phyloP scores from a whole-genome alignment of 768 basidiomycete species.

The Leccinellum albellum region DNA sequence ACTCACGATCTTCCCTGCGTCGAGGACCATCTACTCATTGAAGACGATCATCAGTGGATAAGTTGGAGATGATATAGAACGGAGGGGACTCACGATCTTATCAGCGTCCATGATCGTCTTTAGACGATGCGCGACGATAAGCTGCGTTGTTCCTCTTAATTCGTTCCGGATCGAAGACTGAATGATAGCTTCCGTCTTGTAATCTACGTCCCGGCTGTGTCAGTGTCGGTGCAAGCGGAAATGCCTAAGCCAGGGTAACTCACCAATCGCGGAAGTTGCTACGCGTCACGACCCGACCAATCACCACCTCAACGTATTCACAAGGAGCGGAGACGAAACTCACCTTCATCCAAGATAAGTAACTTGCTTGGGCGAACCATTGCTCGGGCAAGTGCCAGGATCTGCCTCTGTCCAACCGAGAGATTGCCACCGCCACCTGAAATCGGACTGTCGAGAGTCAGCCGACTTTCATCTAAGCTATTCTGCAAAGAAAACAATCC shows the following conservation, averaged over 20 bases:
- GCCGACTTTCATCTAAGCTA: conserved; percentile 32
- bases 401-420: conserved; percentile 60
- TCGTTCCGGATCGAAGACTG: conserved; percentile 52
- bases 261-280: conserved; percentile 48
- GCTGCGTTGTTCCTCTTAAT: conserved; percentile 44
- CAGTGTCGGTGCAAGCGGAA: not conserved
- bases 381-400: conserved; percentile 57
- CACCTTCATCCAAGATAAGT: conserved; percentile 55
- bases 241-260: not conserved
- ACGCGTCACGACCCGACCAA: not conserved
- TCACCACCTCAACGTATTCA: not conserved
- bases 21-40: conserved; percentile 38
- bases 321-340: not conserved
- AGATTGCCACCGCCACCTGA: conserved; percentile 44
- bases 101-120: conserved; percentile 62
- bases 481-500: conserved; percentile 43
- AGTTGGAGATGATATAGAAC: not conserved
- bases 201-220: conserved; percentile 34
- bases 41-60: not conserved
- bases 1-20: conserved; percentile 37
- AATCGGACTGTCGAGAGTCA: conserved; percentile 45
- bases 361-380: conserved; percentile 56
- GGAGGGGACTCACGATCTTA: conserved; percentile 40
- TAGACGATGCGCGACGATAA: conserved; percentile 58
- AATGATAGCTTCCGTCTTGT: conserved; percentile 50